Base-by-base conservation (phyloP, 164 flowering plant genomes). In the Echeveria elegans region DNA sequence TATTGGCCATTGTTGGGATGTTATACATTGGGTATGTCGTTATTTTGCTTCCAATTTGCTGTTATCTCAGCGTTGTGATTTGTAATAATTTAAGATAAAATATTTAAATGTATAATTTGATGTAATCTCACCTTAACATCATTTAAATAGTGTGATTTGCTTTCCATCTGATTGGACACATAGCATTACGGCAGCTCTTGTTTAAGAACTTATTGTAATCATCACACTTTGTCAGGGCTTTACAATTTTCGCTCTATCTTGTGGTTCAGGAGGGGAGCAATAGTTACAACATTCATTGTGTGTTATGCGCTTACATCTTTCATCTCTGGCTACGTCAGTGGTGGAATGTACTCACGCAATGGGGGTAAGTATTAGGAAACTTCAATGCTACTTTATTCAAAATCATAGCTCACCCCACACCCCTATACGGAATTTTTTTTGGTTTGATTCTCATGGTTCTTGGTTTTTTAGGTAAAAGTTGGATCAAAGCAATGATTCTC, bases 401-500 rank as follows among this genome's bases (percentile, higher is more conserved):
- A 16, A 16, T 63, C 37, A 34, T 34, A 3, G 37, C 52, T 6
- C 16, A 32, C 28, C 28, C n/a, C n/a, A n/a, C n/a, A 19, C 10
- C 7, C 65, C 30, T 26, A 47, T 16, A 66, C 37, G 37, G 15
- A 67, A 3, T 34, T 3, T 7, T 7, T 34, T 45, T 67, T 52
- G 21, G 38, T 38, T 50, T n/a, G 12, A 6, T 66, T 50, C 21
- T 50, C 56, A 31, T 58, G 14, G 4, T 4, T 40, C 69, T 36
- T 34, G 7, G 40, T 31, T 70, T 41, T 21, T 68, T 84, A 94
- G 98, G 98, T 72, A 91, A 94, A 86, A 87, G 53, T 48, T 94
- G 98, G 98, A 94, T 94, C 70, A 89, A 89, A 74, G 81, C 93
- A 19, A 94, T 88, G 98, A 87, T 91, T 78, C 92, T 94, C 69